These are phyloP conservation scores for Rhypophila decipiens DNA, from an alignment of 495 filamentous ascomycete genomes.

Conservation along the genomic window DNA sequence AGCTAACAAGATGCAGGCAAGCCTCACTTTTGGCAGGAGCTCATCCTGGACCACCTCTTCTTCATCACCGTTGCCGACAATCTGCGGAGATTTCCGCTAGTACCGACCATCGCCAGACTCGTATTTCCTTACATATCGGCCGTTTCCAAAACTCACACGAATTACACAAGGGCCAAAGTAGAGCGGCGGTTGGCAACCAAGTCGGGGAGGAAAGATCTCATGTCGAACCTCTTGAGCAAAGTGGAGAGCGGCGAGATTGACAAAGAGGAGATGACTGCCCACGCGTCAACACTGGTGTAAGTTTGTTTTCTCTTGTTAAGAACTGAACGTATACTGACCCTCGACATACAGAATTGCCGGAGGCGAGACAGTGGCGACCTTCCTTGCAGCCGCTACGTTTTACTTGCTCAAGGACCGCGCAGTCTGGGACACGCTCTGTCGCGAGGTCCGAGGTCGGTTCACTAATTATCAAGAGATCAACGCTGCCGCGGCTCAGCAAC, in stretches of 20 bases:
- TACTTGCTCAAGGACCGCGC: background rate
- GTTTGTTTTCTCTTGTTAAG: background rate
- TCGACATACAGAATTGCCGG: background rate
- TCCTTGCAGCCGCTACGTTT: background rate
- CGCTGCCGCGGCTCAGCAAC: too few species aligned
- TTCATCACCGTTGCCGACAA: slow-evolving; percentile 1
- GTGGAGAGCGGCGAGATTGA: background rate
- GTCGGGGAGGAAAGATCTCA: background rate
- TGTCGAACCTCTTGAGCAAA: background rate
- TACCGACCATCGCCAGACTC: background rate
- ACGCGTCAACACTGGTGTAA: background rate
- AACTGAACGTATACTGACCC: background rate
- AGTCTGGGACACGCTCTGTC: background rate
- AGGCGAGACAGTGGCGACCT: background rate
- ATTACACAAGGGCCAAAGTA: background rate
- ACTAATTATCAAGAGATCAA: too few species aligned
- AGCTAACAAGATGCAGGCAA: background rate
- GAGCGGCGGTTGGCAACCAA: background rate
- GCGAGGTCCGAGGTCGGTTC: too few species aligned
- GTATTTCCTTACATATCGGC: too few species aligned
- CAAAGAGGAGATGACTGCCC: slow-evolving; percentile 1
- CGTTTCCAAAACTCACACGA: background rate
- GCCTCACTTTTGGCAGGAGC: background rate
- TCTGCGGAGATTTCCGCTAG: background rate
- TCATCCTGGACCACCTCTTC: background rate